These are phyloP conservation scores for Sclerotinia spermophila DNA, from an alignment of 2,329 filamentous ascomycete genomes.

Conservation along the genomic window DNA sequence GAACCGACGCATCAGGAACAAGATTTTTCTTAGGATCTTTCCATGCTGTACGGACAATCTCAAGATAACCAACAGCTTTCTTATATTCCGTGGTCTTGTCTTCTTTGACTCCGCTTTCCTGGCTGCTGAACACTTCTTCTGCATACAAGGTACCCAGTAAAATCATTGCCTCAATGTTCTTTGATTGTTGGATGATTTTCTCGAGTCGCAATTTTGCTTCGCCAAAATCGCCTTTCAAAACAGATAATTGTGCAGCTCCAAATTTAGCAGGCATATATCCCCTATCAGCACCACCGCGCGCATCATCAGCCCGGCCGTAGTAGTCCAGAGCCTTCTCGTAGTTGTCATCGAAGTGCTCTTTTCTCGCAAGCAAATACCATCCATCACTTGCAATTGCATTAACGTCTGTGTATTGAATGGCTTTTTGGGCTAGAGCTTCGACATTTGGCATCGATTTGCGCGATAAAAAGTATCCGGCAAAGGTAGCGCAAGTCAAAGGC, in stretches of 20 bases:
- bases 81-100: slow-evolving; percentile 82
- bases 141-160: slow-evolving; percentile 88
- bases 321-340: slow-evolving; percentile 73
- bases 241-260: slow-evolving; percentile 83
- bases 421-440: slow-evolving; percentile 82
- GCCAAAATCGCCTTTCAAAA: slow-evolving; percentile 77
- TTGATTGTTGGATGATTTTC: slow-evolving; percentile 86
- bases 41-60: slow-evolving; percentile 82
- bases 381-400: slow-evolving; percentile 96
- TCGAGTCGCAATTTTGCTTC: slow-evolving; percentile 92
- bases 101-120: slow-evolving; percentile 69
- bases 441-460: slow-evolving; percentile 77
- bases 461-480: slow-evolving; percentile 85
- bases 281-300: slow-evolving; percentile 83
- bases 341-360: slow-evolving; percentile 81
- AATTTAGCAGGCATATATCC: slow-evolving; percentile 95
- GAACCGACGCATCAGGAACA: slow-evolving; percentile 75
- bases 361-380: slow-evolving; percentile 90
- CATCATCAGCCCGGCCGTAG: slow-evolving; percentile 87
- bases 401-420: slow-evolving; percentile 93
- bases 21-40: slow-evolving; percentile 87
- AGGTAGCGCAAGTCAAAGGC: slow-evolving; percentile 84
- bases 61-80: slow-evolving; percentile 81
- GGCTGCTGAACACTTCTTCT: slow-evolving; percentile 84
- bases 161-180: slow-evolving; percentile 84